A percentile compares a stretch with the other conserved stretches of the same genome.
phyloP scores from a whole-genome alignment of 345 rosid species.

The Ceriops tagal region DNA sequence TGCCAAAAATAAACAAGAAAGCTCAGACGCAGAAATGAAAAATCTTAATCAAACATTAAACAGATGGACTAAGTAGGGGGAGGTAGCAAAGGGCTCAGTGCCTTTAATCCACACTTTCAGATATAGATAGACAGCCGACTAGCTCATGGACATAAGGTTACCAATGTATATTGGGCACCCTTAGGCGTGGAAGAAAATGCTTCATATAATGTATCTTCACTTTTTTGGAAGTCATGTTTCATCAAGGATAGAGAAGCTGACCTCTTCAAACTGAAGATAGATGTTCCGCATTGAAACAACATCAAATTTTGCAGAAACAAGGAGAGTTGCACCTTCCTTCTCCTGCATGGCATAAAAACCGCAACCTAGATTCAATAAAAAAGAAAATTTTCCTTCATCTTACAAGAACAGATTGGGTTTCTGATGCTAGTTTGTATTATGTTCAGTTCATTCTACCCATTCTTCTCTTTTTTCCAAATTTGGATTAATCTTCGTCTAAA shows the following conservation, averaged over 20 bases:
- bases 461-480: neutral
- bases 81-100: neutral
- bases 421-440: neutral
- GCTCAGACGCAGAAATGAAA: neutral
- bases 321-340: conserved; percentile 82
- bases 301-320: conserved; percentile 81
- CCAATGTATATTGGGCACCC: neutral
- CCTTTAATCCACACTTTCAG: neutral
- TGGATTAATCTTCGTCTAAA: neutral
- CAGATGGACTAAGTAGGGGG: neutral
- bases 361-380: neutral
- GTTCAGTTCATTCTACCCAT: neutral
- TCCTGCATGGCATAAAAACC: conserved; percentile 44
- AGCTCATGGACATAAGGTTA: neutral
- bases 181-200: neutral
- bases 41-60: neutral
- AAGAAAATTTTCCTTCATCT: neutral
- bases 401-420: neutral
- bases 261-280: conserved; percentile 91
- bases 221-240: conserved; percentile 9
- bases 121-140: neutral
- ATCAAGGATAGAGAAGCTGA: conserved; percentile 36
- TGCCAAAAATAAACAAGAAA: conserved; percentile 33
- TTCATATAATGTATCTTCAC: conserved; percentile 2
- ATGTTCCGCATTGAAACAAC: conserved; percentile 68